These are phyloP conservation scores for Cubamyces sp. DNA, from an alignment of 768 basidiomycete species.

Conservation along the genomic window DNA sequence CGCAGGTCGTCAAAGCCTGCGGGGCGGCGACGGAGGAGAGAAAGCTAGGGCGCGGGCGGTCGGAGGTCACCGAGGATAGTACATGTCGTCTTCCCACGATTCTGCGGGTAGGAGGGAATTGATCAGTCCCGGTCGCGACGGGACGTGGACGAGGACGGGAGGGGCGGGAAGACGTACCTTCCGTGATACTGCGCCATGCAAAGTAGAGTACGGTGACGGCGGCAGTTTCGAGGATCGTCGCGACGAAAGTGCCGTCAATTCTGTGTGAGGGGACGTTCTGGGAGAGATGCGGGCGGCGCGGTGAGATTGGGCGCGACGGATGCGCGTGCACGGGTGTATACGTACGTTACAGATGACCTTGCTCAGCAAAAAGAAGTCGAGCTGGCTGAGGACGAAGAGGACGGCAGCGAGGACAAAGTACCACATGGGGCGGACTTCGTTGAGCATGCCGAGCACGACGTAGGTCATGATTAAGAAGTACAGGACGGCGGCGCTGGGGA, in stretches of 20 bases:
- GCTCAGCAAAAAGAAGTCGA: slow-evolving; percentile 81
- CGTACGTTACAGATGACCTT: slow-evolving; percentile 73
- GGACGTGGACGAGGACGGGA: background rate
- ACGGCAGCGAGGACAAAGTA: slow-evolving; percentile 76
- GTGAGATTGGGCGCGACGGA: background rate
- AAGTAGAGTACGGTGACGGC: slow-evolving; percentile 68
- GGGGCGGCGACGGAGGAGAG: background rate
- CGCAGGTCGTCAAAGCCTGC: slow-evolving; percentile 1
- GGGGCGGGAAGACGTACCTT: slow-evolving; percentile 57
- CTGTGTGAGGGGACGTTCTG: slow-evolving; percentile 61
- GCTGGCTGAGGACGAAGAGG: slow-evolving; percentile 79
- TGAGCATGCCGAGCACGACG: slow-evolving; percentile 75
- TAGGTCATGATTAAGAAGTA: slow-evolving; percentile 81
- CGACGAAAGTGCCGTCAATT: slow-evolving; percentile 87
- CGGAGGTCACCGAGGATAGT: slow-evolving; percentile 41
- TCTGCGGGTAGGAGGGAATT: slow-evolving; percentile 29
- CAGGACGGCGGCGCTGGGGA: slow-evolving; percentile 58
- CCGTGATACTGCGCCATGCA: slow-evolving; percentile 90
- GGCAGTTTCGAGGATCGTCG: slow-evolving; percentile 81
- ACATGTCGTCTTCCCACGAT: slow-evolving; percentile 53
- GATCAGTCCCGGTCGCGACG: slow-evolving; percentile 1
- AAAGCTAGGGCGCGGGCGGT: background rate
- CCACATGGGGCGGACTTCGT: slow-evolving; percentile 79
- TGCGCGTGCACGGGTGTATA: slow-evolving; percentile 22
- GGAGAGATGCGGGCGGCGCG: background rate